Evolutionary conservation across 108 stramenopile species (phyloP), one percentile per base, ranked within the genome.

Genomic region (Nitzschia sp.): DNA sequence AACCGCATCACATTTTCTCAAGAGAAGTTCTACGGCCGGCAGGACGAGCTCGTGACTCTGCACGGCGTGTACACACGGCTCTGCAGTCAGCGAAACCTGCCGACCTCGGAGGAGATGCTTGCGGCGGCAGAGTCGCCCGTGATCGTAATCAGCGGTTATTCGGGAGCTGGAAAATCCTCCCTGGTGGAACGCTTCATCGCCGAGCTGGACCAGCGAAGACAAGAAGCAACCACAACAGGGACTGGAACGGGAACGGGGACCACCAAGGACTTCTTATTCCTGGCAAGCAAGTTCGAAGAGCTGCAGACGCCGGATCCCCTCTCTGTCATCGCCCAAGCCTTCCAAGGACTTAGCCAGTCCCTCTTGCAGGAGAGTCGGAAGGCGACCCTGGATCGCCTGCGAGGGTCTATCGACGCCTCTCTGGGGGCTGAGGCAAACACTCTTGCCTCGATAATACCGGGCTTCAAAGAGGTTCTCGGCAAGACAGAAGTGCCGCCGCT

Each of bases 121-220:
- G 1, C 32, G 2, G n/a, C 50, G 3, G 21, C 47, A 13, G 25
- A 45, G 35, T 53, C 66, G 57, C 66, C 73, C 5, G 62, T 72
- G 16, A 68, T 56, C 16, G 21, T 69, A 9, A 33, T 79, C 5
- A 9, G 16, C 9, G 72, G 72, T 31, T 57, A 21, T 27, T 27
- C 72, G 0, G 77, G 77, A 17, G 31, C 77, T 30, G 77, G 77
- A 23, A 79, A 79, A 45, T 73, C 72, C 3, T 47, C 45, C 21
- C 21, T 79, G 34, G 60, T 79, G 1, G 35, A 45, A 1, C 26
- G 45, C 0, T 77, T 77, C 32, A 33, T 64, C 9, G 35, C 50
- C 5, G 47, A 59, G 11, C 19, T 77, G 31, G 19, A 53, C 19
- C 28, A 67, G 15, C 11, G 3, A 41, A 60, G 22, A 3, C 27